Percentiles rank a stretch among this genome's conserved stretches.
These are phyloP conservation scores for Penicillium polonicum DNA, from an alignment of 2,329 filamentous ascomycete species.

Conservation along the genomic window DNA sequence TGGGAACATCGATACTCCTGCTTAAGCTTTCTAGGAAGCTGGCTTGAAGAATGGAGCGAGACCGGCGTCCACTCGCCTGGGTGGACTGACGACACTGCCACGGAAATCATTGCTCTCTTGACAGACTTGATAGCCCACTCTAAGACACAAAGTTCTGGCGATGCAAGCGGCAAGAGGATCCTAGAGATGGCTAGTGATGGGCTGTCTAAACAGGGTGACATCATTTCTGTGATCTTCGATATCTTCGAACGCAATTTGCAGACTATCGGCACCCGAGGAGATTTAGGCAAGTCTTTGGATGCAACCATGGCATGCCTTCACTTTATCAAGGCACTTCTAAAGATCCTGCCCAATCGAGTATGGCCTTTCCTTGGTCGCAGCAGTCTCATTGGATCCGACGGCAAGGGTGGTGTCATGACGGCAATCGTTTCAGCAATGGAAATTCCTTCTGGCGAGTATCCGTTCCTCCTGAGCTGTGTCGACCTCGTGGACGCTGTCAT, in stretches of 20 bases:
- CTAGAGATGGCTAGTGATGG: constrained; percentile 53
- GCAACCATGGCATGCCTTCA: constrained; percentile 74
- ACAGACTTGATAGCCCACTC: constrained; percentile 63
- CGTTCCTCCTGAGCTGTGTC: constrained; percentile 72
- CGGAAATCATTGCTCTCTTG: constrained; percentile 72
- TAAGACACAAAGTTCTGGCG: constrained; percentile 35
- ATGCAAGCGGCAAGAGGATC: constrained; percentile 43
- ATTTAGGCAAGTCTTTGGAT: constrained; percentile 62
- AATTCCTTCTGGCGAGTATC: constrained; percentile 70
- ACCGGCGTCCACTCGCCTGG: constrained; percentile 53
- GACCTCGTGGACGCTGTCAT: constrained; percentile 73
- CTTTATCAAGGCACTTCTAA: constrained; percentile 72
- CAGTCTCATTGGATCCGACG: constrained; percentile 72
- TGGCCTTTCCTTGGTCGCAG: constrained; percentile 89
- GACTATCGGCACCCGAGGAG: constrained; percentile 56
- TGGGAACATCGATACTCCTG: constrained; percentile 76
- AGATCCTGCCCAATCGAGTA: constrained; percentile 73
- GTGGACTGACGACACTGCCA: constrained; percentile 60
- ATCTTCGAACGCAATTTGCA: constrained; percentile 71
- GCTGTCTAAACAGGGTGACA: constrained; percentile 57
- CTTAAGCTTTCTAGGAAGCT: constrained; percentile 74
- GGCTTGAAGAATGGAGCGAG: constrained; percentile 51
- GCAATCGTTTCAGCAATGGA: constrained; percentile 81
- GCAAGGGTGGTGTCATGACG: constrained; percentile 72
- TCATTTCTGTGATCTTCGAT: constrained; percentile 77